phyloP scores from a whole-genome alignment of 2,329 filamentous ascomycete species.

The Aspergillus amoenus region DNA sequence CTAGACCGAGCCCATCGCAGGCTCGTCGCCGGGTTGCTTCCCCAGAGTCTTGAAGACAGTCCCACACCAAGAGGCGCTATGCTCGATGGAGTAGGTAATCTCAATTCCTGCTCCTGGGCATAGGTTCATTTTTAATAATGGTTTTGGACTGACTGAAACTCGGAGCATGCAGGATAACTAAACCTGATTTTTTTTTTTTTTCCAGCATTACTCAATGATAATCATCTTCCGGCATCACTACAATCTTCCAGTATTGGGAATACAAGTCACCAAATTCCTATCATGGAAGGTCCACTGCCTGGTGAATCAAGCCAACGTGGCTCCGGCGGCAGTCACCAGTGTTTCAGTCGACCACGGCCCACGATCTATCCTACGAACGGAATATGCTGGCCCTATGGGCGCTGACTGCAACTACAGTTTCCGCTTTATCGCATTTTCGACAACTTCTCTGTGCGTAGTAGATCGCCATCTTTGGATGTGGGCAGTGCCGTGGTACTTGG shows the following conservation, averaged over 20 bases:
- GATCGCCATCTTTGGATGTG: background rate
- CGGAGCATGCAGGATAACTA: background rate
- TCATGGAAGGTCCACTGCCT: background rate
- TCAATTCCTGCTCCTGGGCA: background rate
- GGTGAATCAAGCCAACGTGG: background rate
- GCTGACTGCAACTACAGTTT: background rate
- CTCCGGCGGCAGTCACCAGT: background rate
- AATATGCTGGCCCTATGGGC: slow-evolving; percentile 14
- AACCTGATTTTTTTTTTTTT: background rate
- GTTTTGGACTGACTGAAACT: background rate
- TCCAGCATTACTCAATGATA: background rate
- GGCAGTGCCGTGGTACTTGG: background rate
- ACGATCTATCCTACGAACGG: slow-evolving; percentile 15
- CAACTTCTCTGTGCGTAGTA: background rate
- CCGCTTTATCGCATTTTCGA: background rate
- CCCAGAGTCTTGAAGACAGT: slow-evolving; percentile 5
- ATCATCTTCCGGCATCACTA: background rate
- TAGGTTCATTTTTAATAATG: background rate
- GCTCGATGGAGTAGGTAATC: too few relatives aligned
- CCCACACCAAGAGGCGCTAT: slow-evolving; percentile 2
- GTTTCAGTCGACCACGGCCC: slow-evolving; percentile 12
- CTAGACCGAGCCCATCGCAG: too few relatives aligned
- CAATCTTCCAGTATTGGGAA: background rate
- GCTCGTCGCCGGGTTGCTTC: background rate
- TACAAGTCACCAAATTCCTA: background rate